Evolutionary conservation across 148 eudicot species (phyloP), one percentile per base, ranked within the genome.

Genomic region (Silene latifolia): DNA sequence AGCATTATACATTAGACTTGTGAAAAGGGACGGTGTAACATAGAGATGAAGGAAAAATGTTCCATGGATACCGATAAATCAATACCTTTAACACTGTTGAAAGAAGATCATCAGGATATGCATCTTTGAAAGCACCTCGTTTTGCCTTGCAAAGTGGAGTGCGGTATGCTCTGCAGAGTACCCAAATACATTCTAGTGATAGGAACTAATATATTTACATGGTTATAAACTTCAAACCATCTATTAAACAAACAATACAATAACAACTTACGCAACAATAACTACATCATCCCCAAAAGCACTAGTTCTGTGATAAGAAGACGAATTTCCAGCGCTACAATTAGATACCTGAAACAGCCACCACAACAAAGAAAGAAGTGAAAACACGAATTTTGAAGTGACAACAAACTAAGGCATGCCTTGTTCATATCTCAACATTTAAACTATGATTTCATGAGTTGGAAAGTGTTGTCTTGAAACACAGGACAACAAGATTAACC

Each of bases 251-350:
- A 76, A 67, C 21, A 13, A 58, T 8, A 56, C 10, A 69, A 51
- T 39, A 57, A 70, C 17, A 48, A 85, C 98, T 89, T 89, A 95
- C 97, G 96, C 99, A 24, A 92, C 99, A 60, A 92, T 89, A 74
- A 95, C 97, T 32, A 95, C 97, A 83, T 95, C 99, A 78, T 92
- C 97, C 51, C 92, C 97, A 82, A 74, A 95, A 74, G 87, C 83
- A 74, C 85, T 81, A 27, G 82, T 78, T 82, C 97, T 82, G 53
- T 95, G 89, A 75, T 92, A 95, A 44, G 93, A 81, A 76, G 96
- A 78, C 64, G 88, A 86, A 75, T 91, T 96, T 56, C 97, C 97
- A 39, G 97, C 96, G 67, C 80, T 76, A 42, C 96, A 90, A 32
- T 81, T 78, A 51, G 99, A 89, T 60, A 91, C 89, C 97, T 95